Percentiles rank a stretch among this genome's conserved stretches.
Evolutionary conservation across 805 yeast genomes (phyloP).

Genomic region (Ascoidea rubescens): DNA sequence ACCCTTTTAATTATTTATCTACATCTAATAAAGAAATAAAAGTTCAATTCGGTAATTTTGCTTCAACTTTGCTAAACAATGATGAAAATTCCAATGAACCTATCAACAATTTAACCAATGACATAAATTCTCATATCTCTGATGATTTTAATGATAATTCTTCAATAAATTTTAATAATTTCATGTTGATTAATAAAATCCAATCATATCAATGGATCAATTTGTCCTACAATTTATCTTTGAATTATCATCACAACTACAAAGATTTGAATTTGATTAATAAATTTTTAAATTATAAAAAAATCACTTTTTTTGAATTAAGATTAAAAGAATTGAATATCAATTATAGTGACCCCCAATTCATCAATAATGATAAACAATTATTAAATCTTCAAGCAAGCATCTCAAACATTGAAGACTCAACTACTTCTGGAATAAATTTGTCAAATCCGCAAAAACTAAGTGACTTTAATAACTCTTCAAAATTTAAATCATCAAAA

Average conservation of each 20-base stretch:
- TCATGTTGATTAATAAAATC: slow-evolving; percentile 23
- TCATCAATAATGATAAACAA: not conserved
- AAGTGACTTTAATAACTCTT: too few relatives aligned
- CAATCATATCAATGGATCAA: slow-evolving; percentile 38
- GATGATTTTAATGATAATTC: not conserved
- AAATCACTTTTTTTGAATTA: slow-evolving; percentile 22
- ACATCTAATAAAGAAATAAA: slow-evolving; percentile 5
- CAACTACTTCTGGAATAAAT: not conserved
- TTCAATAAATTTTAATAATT: slow-evolving; percentile 14
- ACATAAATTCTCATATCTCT: not conserved
- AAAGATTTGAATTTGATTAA: slow-evolving; percentile 23
- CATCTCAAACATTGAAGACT: not conserved
- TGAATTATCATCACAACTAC: slow-evolving; percentile 32
- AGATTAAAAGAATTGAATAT: slow-evolving; percentile 20
- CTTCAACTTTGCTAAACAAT: not conserved
- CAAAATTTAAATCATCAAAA: not conserved
- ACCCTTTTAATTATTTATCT: slow-evolving; percentile 6
- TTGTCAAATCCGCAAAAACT: not conserved
- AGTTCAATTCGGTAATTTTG: slow-evolving; percentile 7
- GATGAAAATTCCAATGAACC: slow-evolving; percentile 20
- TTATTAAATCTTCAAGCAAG: not conserved
- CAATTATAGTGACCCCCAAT: slow-evolving; percentile 1
- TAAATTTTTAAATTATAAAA: slow-evolving; percentile 25
- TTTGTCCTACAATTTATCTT: slow-evolving; percentile 31
- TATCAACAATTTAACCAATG: slow-evolving; percentile 17